These are phyloP conservation scores for Cadophora luteo-olivacea DNA, from an alignment of 2,329 filamentous ascomycete species.

Conservation along the genomic window DNA sequence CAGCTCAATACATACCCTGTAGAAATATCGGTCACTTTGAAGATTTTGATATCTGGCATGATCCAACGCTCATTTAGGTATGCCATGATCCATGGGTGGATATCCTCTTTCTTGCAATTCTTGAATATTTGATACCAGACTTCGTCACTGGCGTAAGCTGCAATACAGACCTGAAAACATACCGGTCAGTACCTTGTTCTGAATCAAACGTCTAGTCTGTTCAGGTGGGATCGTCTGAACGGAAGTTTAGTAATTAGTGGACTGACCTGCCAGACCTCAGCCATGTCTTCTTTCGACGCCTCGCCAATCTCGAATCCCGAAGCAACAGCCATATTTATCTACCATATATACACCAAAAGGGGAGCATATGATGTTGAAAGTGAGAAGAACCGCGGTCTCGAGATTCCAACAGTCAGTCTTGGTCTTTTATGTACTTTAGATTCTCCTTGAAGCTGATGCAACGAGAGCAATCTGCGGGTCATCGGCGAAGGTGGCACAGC, in stretches of 20 bases:
- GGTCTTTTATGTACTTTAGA: neutral
- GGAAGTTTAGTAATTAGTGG: neutral
- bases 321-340: neutral
- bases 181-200: neutral
- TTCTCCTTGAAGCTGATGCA: neutral
- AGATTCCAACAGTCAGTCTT: neutral
- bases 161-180: conserved; percentile 4
- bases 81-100: conserved; percentile 33
- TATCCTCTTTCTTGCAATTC: conserved; percentile 25
- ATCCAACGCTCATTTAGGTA: conserved; percentile 29
- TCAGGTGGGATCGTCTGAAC: too few species aligned
- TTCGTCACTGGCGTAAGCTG: conserved; percentile 31
- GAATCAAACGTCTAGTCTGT: too few species aligned
- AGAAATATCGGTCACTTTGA: conserved; percentile 30
- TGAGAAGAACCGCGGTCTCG: neutral
- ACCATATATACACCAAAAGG: neutral
- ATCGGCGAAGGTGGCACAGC: neutral
- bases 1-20: conserved; percentile 25
- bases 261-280: conserved; percentile 29
- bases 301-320: conserved; percentile 20
- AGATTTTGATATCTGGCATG: conserved; percentile 36
- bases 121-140: conserved; percentile 28
- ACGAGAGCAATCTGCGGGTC: neutral
- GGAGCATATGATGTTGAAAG: neutral
- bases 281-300: conserved; percentile 27